Base-by-base conservation (phyloP, 805 yeast genomes). In the Nakazawaea laoshanensis region DNA sequence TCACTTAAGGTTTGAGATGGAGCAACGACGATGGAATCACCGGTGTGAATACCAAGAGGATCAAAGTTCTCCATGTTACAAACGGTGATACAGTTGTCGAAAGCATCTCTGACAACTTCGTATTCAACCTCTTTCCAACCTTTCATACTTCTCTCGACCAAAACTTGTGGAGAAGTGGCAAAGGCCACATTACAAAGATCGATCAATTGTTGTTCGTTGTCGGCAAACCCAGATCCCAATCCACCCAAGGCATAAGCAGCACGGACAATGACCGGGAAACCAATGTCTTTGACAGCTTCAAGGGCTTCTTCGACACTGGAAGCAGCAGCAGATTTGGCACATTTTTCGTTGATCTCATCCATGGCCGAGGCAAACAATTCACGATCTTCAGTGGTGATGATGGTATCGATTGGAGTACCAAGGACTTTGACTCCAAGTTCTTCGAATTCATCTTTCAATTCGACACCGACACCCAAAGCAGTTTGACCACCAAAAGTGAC, bases 41-140 rank as follows among this genome's bases (percentile, higher is more conserved):
- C 98, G 39, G 98, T 89, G 57, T 89, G 98, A 51, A 89, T 88
- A 57, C 98, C 98, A 48, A 89, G 72, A 29, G 98, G 98, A 63
- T 89, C 98, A 47, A 89, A 89, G 64, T 89, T 89, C 65, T 89
- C 98, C 98, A 89, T 89, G 66, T 89, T 89, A 74, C 98, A 89
- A 42, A 89, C 98, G 30, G 98, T 89, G 50, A 89, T 86, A 77
- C 98, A 89, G 74, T 89, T 89, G 60, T 86, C 96, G 49, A 77
- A 81, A 32, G 94, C 88, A 63, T 89, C 98, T 61, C 98, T 86
- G 35, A 89, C 98, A 59, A 89, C 98, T 63, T 89, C 98, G 60
- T 89, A 89, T 65, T 89, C 98, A 49, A 89, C 83, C 65, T 89
- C 98, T 60, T 89, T 89, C 98, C 98, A 89, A 43, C 98, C 98